Conservation (phyloP, 2,329 filamentous ascomycete species). For the Aaosphaeria pasadenensis region DNA sequence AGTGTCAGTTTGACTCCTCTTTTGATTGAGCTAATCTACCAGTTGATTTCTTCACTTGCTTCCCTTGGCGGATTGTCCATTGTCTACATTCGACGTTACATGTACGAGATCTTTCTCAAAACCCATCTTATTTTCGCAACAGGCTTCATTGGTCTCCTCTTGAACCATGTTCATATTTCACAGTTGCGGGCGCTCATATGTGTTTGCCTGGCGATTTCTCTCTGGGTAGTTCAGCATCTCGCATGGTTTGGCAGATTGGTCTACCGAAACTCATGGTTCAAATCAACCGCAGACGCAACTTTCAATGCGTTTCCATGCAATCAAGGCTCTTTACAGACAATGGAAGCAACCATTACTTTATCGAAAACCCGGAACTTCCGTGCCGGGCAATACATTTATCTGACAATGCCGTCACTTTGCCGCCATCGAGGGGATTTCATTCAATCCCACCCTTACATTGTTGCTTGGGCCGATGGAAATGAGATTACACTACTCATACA, state of each 20-base stretch:
- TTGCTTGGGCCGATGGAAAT: conserved; percentile 4
- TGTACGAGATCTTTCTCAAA: conserved; percentile 11
- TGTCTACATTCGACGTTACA: conserved; percentile 6
- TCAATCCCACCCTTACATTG: conserved; percentile 6
- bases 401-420: conserved; percentile 4
- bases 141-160: too few relatives aligned
- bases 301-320: neutral
- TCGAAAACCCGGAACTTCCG: conserved; percentile 2
- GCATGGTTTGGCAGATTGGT: conserved; percentile 4
- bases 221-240: too few relatives aligned
- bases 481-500: conserved; percentile 4
- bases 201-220: too few relatives aligned
- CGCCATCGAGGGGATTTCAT: conserved; percentile 1
- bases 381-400: conserved; percentile 8
- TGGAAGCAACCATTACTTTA: conserved; percentile 1
- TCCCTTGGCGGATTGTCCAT: conserved; percentile 1
- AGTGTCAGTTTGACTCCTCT: neutral
- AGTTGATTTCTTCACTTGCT: neutral
- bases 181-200: too few relatives aligned
- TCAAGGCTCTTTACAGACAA: neutral
- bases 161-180: too few relatives aligned
- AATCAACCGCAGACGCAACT: neutral
- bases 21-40: neutral
- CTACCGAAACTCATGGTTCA: conserved; percentile 1
- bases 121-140: conserved; percentile 4